phyloP scores from a whole-genome alignment of 208 protist genomes.

The Naegleria fowleri region DNA sequence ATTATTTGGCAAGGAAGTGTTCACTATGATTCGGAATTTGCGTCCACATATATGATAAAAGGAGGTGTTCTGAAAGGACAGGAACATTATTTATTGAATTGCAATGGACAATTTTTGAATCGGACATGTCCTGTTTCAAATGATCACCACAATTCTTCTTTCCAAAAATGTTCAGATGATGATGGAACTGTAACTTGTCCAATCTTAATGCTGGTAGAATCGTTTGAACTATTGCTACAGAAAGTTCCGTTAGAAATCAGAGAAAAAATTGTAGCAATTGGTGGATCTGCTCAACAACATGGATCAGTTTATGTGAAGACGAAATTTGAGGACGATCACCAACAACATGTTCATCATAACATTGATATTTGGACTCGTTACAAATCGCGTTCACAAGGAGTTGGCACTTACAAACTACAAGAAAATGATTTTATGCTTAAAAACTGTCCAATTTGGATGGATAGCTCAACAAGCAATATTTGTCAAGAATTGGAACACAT shows the following conservation, averaged over 20 bases:
- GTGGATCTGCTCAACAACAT: background rate
- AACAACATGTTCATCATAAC: conserved; percentile 14
- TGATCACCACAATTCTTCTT: background rate
- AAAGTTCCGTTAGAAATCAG: background rate
- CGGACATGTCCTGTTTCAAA: no score
- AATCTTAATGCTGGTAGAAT: background rate
- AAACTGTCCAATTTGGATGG: conserved; percentile 58
- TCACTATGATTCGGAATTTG: background rate
- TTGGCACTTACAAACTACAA: background rate
- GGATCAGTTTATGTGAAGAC: background rate
- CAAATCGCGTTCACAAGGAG: no score
- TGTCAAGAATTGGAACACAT: conserved; percentile 43
- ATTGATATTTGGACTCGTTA: background rate
- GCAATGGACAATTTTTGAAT: no score
- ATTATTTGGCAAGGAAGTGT: background rate
- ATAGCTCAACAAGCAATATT: conserved; percentile 43
- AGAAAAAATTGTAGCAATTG: background rate
- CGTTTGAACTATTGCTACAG: background rate
- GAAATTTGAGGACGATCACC: background rate
- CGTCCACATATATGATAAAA: background rate
- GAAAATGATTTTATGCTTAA: conserved; percentile 23
- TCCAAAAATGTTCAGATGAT: no score
- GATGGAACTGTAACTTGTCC: background rate
- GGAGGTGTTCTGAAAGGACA: background rate
- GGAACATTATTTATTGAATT: no score